Base-by-base conservation (phyloP, 768 basidiomycete genomes). In the Heimioporus sp. region DNA sequence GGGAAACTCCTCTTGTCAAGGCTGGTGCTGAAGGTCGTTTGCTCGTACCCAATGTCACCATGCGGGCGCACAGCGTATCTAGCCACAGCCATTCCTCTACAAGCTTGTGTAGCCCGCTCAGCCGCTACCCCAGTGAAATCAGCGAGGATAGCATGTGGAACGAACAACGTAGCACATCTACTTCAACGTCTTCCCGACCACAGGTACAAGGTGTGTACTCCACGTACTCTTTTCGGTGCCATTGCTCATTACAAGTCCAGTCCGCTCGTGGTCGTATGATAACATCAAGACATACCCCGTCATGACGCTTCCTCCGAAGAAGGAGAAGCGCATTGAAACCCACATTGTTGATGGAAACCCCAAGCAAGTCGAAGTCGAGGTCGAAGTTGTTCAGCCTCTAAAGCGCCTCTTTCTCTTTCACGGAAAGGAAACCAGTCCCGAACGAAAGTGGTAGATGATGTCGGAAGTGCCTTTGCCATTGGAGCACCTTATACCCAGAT, bases 261-360 rank as follows among this genome's bases (percentile, higher is more conserved):
- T 72, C 12, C 84, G 85, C 28, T 82, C 87, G 3, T 88, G 85
- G 86, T 87, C 86, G 2, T 89, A 88, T 60, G 86, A 87, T 60
- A 85, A 85, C 56, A 66, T 86, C 54, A 79, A 76, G 63, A 86
- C 83, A 4, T 90, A 89, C 58, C 81, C 83, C 15, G 71, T 81
- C 53, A 73, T 68, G 67, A 65, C 65, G 53, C 69, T 78, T 35
- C 80, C 78, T n/a, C 70, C 74, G 40, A 76, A 76, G 70, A 83
- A 73, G 65, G 80, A 82, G 71, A 72, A 71, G 56, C 73, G 73
- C 46, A 65, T 73, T 21, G 80, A 80, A 70, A 75, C 72, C 32
- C 68, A 77, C 30, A 65, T 86, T 38, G 61, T 79, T 50, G 71
- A 76, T 36, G 77, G 77, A 49, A 73, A 82, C 56, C 77, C 80